Percentiles rank a stretch among this genome's conserved stretches.
These are phyloP conservation scores for Fusarium pilosicola DNA, from an alignment of 2,329 filamentous ascomycete species.

Conservation along the genomic window DNA sequence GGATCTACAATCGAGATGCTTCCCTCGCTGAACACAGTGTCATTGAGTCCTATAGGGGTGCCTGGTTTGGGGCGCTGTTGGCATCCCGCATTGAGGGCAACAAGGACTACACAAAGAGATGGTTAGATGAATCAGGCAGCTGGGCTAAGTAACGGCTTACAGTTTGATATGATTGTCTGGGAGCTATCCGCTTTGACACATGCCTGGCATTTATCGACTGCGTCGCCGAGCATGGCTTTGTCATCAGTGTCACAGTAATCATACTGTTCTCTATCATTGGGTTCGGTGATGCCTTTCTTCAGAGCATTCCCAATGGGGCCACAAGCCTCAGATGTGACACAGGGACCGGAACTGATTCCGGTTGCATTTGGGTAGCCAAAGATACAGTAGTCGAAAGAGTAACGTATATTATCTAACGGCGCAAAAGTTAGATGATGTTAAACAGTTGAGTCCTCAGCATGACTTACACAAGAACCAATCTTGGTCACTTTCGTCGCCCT, in stretches of 20 bases:
- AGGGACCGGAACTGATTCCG: conserved; percentile 57
- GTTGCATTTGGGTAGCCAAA: conserved; percentile 63
- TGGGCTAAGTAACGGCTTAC: conserved; percentile 46
- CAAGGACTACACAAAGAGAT: conserved; percentile 51
- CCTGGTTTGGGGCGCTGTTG: conserved; percentile 56
- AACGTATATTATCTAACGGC: conserved; percentile 62
- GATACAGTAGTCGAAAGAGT: conserved; percentile 62
- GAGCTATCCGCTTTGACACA: conserved; percentile 57
- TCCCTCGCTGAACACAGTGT: conserved; percentile 56
- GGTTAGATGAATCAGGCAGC: conserved; percentile 1
- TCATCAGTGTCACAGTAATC: conserved; percentile 59
- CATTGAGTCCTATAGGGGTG: conserved; percentile 53
- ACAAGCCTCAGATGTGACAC: conserved; percentile 62
- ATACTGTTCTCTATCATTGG: conserved; percentile 50
- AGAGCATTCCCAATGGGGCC: conserved; percentile 56
- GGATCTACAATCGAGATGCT: conserved; percentile 50
- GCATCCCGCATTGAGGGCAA: conserved; percentile 63
- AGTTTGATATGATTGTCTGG: conserved; percentile 60
- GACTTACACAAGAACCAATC: conserved; percentile 67
- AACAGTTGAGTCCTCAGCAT: not conserved
- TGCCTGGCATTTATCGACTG: conserved; percentile 54
- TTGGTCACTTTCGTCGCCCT: conserved; percentile 62
- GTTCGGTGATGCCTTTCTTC: conserved; percentile 52
- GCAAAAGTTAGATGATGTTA: not conserved
- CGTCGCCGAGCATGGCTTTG: conserved; percentile 46